Base-by-base conservation (phyloP, 1,284 basidiomycete genomes). In the Microbotryomycetes sp. region DNA sequence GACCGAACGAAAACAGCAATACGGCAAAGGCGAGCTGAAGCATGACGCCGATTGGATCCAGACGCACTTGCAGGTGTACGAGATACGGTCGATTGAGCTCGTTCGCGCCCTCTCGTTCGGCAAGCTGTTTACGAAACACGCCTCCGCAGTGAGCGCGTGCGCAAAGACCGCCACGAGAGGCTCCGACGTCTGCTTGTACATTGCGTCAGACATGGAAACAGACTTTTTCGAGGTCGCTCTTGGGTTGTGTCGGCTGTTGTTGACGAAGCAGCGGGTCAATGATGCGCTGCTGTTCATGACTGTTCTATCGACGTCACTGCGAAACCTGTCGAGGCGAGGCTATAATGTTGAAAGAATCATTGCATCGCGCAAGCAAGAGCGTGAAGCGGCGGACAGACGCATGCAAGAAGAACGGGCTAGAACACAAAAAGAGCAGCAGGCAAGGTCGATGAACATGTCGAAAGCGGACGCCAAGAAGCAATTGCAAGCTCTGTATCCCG, bases 321-420 rank as follows among this genome's bases (percentile, higher is more conserved):
- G 84, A 64, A 85, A 89, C 2, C 78, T 98, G 57, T 88, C 86
- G 73, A 80, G 92, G 58, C 81, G 93, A 64, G 91, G 91, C 1
- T 91, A 88, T 72, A 89, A 90, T 70, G 86, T 87, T 86, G 92
- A 97, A 73, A 83, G 93, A 54, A 94, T 97, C 60, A 78, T 97
- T 55, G 85, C 86, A 63, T 87, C 91, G 69, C 88, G 93, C 70
- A 82, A 84, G 70, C 85, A 85, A 13, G 85, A 91, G 59, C 80
- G 81, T 30, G 80, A 86, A 56, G 82, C 84, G 1, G 77, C 81
- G 0, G 84, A 79, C 26, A 70, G 65, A 45, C 56, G 66, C 16
- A 35, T 69, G 60, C 62, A 72, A 18, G 73, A 74, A 52, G 72
- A 73, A 26, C 67, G 70, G 29, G 59, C 69, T 15, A 62, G 66